Conservation (phyloP, 2,329 filamentous ascomycete genomes). For the Macrophomina tecta region DNA sequence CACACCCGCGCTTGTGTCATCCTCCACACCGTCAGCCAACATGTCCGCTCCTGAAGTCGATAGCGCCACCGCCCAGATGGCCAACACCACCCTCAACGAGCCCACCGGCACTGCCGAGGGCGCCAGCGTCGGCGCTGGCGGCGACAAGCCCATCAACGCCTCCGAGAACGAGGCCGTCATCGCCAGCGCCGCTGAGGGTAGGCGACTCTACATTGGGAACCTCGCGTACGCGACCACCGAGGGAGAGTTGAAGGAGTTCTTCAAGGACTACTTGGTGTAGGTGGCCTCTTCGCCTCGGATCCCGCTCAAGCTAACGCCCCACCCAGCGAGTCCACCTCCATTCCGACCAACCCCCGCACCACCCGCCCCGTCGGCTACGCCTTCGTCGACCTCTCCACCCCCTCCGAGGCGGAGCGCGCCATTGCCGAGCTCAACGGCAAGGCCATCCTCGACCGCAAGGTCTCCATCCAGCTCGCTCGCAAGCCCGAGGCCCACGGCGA, state of each 20-base stretch:
- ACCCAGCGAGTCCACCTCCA: conserved; percentile 92
- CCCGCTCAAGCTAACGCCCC: conserved; percentile 34
- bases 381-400: conserved; percentile 96
- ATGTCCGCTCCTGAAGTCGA: conserved; percentile 83
- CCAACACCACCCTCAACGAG: conserved; percentile 69
- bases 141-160: conserved; percentile 71
- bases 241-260: conserved; percentile 99
- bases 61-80: conserved; percentile 75
- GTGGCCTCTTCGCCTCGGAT: conserved; percentile 50
- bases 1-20: conserved; percentile 55
- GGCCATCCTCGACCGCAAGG: conserved; percentile 98
- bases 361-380: conserved; percentile 98
- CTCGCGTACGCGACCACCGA: conserved; percentile 99
- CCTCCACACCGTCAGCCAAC: conserved; percentile 63
- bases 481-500: conserved; percentile 89
- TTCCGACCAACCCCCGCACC: conserved; percentile 98
- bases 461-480: conserved; percentile 97
- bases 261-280: conserved; percentile 99
- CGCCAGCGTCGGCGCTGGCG: conserved; percentile 54
- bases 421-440: conserved; percentile 95
- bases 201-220: conserved; percentile 99
- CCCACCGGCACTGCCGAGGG: conserved; percentile 61
- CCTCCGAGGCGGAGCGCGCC: conserved; percentile 91
- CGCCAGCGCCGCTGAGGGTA: conserved; percentile 96
- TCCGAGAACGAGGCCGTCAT: conserved; percentile 88